A percentile compares a stretch with the other conserved stretches of the same genome.
These are phyloP conservation scores for Hymenoscyphus occultus DNA, from an alignment of 2,329 filamentous ascomycete genomes.

Conservation along the genomic window DNA sequence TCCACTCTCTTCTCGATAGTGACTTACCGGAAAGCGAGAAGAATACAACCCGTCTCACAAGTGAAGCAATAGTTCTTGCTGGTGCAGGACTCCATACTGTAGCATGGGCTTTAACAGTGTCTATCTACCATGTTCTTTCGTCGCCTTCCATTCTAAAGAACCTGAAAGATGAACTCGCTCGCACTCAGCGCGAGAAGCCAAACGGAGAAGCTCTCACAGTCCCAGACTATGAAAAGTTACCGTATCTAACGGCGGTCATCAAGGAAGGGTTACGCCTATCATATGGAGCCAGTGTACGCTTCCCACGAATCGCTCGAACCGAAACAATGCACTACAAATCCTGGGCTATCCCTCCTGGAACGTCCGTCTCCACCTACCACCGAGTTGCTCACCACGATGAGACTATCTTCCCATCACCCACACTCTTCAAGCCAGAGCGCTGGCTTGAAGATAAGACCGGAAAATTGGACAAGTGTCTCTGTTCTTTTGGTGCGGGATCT, in stretches of 20 bases:
- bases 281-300: background rate
- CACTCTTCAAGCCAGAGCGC: constrained; percentile 1
- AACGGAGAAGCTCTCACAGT: constrained; percentile 16
- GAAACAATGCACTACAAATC: constrained; percentile 5
- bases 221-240: constrained; percentile 28
- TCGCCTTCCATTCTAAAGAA: constrained; percentile 31
- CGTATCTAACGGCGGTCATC: constrained; percentile 34
- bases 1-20: constrained; percentile 4
- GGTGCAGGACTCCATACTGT: constrained; percentile 39
- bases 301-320: constrained; percentile 2
- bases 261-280: constrained; percentile 27
- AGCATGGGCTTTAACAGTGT: constrained; percentile 35
- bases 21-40: background rate
- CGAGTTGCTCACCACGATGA: constrained; percentile 2
- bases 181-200: constrained; percentile 5
- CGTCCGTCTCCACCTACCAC: background rate
- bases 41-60: constrained; percentile 27
- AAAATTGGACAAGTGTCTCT: constrained; percentile 30
- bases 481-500: constrained; percentile 15
- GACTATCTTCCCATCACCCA: constrained; percentile 15
- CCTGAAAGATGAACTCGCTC: constrained; percentile 38
- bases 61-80: constrained; percentile 36
- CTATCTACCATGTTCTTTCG: constrained; percentile 38
- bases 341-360: constrained; percentile 6
- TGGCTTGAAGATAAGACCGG: constrained; percentile 2